Evolutionary conservation across 2,329 filamentous ascomycete genomes (phyloP).

Genomic region (Xylaria arbuscula): DNA sequence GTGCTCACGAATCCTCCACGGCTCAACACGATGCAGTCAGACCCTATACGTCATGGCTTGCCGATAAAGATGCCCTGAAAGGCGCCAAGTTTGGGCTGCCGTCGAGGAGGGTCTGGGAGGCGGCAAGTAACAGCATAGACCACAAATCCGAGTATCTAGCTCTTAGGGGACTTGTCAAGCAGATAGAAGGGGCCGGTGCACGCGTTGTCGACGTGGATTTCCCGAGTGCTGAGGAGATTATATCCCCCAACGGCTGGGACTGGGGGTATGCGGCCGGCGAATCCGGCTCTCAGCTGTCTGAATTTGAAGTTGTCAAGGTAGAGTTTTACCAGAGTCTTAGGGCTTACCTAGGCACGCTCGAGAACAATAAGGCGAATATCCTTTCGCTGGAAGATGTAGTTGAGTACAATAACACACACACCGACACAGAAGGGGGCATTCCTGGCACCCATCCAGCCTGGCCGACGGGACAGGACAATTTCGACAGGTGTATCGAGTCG

Average conservation of each 20-base stretch:
- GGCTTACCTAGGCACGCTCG: conserved; percentile 10
- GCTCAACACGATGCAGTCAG: background rate
- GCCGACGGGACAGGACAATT: conserved; percentile 20
- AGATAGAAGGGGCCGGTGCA: conserved; percentile 19
- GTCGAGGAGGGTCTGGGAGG: conserved; percentile 17
- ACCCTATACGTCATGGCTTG: conserved; percentile 10
- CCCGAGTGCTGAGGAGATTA: conserved; percentile 21
- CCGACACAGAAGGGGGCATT: conserved; percentile 13
- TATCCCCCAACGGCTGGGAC: conserved; percentile 20
- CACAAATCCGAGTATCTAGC: conserved; percentile 12
- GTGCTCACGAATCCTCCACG: background rate
- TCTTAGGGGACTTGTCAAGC: background rate
- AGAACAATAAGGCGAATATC: conserved; percentile 9
- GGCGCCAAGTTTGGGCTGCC: conserved; percentile 20
- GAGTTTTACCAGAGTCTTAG: conserved; percentile 17
- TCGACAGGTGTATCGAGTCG: conserved; percentile 14
- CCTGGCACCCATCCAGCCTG: conserved; percentile 18
- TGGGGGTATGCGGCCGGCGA: conserved; percentile 20
- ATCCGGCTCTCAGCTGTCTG: conserved; percentile 12
- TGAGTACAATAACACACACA: conserved; percentile 16
- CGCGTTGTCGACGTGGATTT: conserved; percentile 17
- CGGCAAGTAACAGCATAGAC: conserved; percentile 16
- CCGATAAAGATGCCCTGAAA: conserved; percentile 14
- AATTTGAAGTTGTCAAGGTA: conserved; percentile 23
- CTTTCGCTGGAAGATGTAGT: conserved; percentile 14